Base-by-base conservation (phyloP, 352 stramenopile species). In the Phytophthora sansomeana region DNA sequence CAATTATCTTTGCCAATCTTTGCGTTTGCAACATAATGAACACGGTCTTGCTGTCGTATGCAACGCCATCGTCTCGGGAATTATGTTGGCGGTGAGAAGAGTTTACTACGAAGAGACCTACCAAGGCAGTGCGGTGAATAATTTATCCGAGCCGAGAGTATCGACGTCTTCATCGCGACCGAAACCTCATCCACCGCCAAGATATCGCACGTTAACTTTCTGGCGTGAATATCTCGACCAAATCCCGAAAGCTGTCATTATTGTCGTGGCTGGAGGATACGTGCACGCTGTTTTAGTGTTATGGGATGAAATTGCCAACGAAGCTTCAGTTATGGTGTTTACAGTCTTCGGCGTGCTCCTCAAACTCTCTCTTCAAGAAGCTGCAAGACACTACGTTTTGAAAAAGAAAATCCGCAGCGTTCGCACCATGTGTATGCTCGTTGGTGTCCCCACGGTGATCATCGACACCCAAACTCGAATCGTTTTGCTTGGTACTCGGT, bases 11-110 rank as follows among this genome's bases (percentile, higher is more conserved):
- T n/a, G 97, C 97, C 17, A 99, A 99, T 60, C 77, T 99, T 7
- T 99, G 96, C 68, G 96, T 99, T 7, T 94, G 92, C 53, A 98
- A 99, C 74, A 97, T 99, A 57, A 98, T 99, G 94, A 98, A 97
- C 58, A 98, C 90, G 28, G 92, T 36, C 17, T 72, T 10, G 67
- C 56, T 5, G 50, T 58, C 10, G 26, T 58, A 3, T 75, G 66
- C 16, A 60, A 52, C 26, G 66, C 71, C 46, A 73, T 58, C 35
- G 58, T 57, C 41, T 56, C 46, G 7, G 69, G 63, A 3, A 13
- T 62, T 8, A 59, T 32, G 5, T 24, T 60, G 0, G 47, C 52
- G 26, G 52, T 63, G 21, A 60, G 54, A 24, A 52, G 32, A 19
- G 58, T 63, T 7, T 69, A 69, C 59, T 69, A 63, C 14, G 38